These are phyloP conservation scores for Talaromyces sp. DNA, from an alignment of 2,329 filamentous ascomycete genomes.

Conservation along the genomic window DNA sequence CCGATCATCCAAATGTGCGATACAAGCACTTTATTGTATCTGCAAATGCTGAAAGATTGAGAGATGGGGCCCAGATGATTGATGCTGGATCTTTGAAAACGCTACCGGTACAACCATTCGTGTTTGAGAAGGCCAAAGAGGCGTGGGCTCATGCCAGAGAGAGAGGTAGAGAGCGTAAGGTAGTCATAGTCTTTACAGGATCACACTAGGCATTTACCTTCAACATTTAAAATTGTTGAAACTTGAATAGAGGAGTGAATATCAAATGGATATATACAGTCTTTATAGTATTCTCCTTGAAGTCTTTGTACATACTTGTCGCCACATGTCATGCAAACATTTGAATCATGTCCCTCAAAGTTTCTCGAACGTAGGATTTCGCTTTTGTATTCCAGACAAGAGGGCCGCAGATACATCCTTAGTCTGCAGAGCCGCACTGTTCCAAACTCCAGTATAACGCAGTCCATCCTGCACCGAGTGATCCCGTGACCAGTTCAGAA, in stretches of 20 bases:
- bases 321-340: no score
- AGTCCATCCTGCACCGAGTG: conserved; percentile 75
- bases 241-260: no score
- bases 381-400: conserved; percentile 75
- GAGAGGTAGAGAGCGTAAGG: conserved; percentile 1
- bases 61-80: conserved; percentile 1
- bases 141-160: conserved; percentile 4
- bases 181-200: conserved; percentile 3
- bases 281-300: no score
- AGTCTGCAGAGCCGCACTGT: conserved; percentile 79
- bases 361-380: conserved; percentile 81
- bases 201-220: no score
- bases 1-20: conserved; percentile 3
- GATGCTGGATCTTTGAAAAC: not conserved
- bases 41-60: not conserved
- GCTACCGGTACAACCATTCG: not conserved
- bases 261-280: no score
- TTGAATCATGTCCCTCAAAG: conserved; percentile 55
- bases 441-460: conserved; percentile 86
- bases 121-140: not conserved
- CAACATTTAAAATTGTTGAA: no score
- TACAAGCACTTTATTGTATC: conserved; percentile 11
- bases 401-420: conserved; percentile 75
- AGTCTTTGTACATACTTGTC: no score
- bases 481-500: conserved; percentile 80